Evolutionary conservation across 306 rosid species (phyloP), one percentile per base, ranked within the genome.

Genomic region (Ceratonia siliqua): DNA sequence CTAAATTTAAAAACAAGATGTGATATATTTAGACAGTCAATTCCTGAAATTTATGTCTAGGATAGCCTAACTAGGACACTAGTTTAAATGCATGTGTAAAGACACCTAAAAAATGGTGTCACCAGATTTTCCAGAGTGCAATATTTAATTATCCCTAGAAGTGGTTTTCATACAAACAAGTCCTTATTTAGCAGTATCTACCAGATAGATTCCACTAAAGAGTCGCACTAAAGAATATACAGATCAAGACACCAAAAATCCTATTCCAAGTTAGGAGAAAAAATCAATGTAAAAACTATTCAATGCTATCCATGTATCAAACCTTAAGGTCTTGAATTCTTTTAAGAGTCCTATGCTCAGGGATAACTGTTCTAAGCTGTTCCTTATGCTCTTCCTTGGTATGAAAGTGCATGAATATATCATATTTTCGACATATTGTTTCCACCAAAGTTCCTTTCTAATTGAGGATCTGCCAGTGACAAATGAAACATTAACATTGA

Each of bases 301-400:
- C 57, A 48, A 57, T 28, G 62, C 27, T 75, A 76, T 56, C 10
- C 27, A 64, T 39, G 75, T 50, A 81, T 68, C 90, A 75, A 64
- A 94, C 98, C 98, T 94, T 89, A 12, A 91, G 95, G 54, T 90
- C 98, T 81, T 79, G 87, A 89, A 91, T 72, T 84, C 95, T 86
- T 86, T 76, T 91, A n/a, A 59, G 68, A 42, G 84, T 79, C 56
- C 92, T 85, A 55, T 94, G 93, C 80, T 90, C 95, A 3, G 83
- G 54, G 52, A 94, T 81, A 66, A 83, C 81, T 12, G 88, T 78
- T 63, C 72, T 81, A 48, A 94, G 87, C 79, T 91, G 80, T 42
- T 94, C 98, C 14, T 87, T 84, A 7, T 94, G 97, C 14, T 88
- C 93, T 79, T 94, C 97, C 86, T 91, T 92, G 59, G 93, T 24